Percentiles rank a stretch among this genome's conserved stretches.
Evolutionary conservation across 495 filamentous ascomycete species (phyloP).

Genomic region (Clavariopsis aquatica): DNA sequence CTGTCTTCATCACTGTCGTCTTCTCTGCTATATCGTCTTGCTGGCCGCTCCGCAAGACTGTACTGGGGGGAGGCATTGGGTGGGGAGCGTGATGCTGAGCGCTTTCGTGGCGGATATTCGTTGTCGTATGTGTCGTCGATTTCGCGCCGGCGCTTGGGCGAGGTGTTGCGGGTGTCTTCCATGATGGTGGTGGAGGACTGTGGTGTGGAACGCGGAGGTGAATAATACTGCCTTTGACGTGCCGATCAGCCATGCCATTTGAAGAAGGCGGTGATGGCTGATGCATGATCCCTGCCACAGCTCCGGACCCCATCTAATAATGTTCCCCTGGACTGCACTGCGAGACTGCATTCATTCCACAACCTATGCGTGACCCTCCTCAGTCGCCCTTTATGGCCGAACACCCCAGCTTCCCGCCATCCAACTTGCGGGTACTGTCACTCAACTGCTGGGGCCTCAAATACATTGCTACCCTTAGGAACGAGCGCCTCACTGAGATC

Average conservation of each 20-base stretch:
- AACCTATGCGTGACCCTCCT: constrained; percentile 9
- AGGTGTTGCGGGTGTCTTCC: constrained; percentile 8
- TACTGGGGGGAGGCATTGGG: constrained; percentile 29
- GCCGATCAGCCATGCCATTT: neutral
- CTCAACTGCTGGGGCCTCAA: constrained; percentile 98
- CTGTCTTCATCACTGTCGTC: constrained; percentile 33
- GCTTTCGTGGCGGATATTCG: constrained; percentile 16
- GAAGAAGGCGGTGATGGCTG: constrained; percentile 2
- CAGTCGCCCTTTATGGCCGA: constrained; percentile 26
- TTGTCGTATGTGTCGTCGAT: constrained; percentile 23
- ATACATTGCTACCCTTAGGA: constrained; percentile 75
- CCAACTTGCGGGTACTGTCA: constrained; percentile 67
- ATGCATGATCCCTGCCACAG: constrained; percentile 14
- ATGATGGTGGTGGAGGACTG: constrained; percentile 3
- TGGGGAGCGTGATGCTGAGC: constrained; percentile 25
- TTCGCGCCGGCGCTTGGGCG: constrained; percentile 29
- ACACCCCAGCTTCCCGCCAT: constrained; percentile 10
- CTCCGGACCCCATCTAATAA: constrained; percentile 1
- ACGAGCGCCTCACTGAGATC: constrained; percentile 80
- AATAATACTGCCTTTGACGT: neutral
- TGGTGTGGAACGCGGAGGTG: neutral
- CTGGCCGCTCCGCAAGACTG: constrained; percentile 31
- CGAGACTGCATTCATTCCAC: neutral
- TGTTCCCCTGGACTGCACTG: neutral
- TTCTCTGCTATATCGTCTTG: constrained; percentile 28